Percentiles rank a stretch among this genome's conserved stretches.
Conservation (phyloP, 23 red algal genomes). For the Rhodosorus marinus region DNA sequence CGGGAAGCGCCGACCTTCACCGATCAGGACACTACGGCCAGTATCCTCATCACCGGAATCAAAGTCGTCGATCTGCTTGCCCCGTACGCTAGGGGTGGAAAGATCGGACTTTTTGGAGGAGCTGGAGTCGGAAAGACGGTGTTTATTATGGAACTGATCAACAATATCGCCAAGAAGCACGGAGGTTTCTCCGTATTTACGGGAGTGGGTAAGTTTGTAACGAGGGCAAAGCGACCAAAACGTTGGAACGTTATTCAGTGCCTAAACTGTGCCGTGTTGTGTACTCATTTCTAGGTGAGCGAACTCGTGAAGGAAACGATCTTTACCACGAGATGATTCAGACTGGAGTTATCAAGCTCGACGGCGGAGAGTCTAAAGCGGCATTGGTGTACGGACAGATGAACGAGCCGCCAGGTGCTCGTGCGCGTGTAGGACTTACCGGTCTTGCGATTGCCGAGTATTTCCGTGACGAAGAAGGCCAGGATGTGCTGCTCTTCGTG, state of each 20-base stretch:
- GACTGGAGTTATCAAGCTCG: conserved; percentile 94
- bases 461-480: conserved; percentile 98
- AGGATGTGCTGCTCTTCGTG: conserved; percentile 98
- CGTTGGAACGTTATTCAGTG: no score
- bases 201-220: no score
- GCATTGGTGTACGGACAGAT: conserved; percentile 99
- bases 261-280: no score
- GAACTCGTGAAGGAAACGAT: conserved; percentile 98
- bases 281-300: no score
- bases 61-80: conserved; percentile 98
- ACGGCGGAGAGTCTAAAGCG: conserved; percentile 75
- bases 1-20: conserved; percentile 79
- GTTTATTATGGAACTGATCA: conserved; percentile 99
- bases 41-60: conserved; percentile 89
- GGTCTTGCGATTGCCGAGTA: conserved; percentile 98
- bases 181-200: conserved; percentile 99
- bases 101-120: conserved; percentile 99
- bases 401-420: conserved; percentile 99
- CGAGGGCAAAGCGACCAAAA: no score
- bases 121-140: conserved; percentile 99
- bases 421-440: conserved; percentile 91
- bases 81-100: conserved; percentile 94
- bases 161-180: conserved; percentile 99
- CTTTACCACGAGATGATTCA: conserved; percentile 99
- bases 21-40: conserved; percentile 87